Evolutionary conservation across 2,329 filamentous ascomycete genomes (phyloP), one percentile per base, ranked within the genome.

Genomic region (Lasiodiplodia sp.): DNA sequence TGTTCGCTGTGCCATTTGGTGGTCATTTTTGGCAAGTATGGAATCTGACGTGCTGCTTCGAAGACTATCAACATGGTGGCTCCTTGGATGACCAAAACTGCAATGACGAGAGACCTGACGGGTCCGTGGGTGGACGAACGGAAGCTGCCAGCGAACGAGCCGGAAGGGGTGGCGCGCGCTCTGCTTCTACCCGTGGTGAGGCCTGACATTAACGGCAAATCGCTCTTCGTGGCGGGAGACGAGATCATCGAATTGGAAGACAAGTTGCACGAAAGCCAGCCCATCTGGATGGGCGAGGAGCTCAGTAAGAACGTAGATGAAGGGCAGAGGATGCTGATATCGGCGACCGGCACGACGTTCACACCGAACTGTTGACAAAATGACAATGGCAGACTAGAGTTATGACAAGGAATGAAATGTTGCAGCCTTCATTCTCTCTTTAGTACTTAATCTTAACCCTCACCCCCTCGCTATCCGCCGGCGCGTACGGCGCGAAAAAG

Each of bases 201-300:
- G 70, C 71, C 65, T 28, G 72, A 65, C 51, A 60, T 63, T 5
- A 70, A 62, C 7, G 74, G 74, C 2, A 75, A 75, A 60, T 72
- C 73, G 8, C 66, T 75, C 5, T 75, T 72, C 66, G 72, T 75
- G 31, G 68, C 69, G 4, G 74, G 74, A 1, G 69, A 72, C 28
- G 55, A 75, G 49, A 71, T 72, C 3, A 71, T 72, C 34, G 73
- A 75, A 49, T 72, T 76, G 28, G 73, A 76, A 49, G 73, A 75
- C 38, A 70, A 66, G 16, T 69, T 77, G 38, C 71, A 73, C 38
- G 67, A 53, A 3, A 69, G 71, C 12, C 72, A 75, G 40, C 72
- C 74, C 3, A 68, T 72, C 31, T 75, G 74, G 74, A 71, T 75
- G 52, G 74, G 74, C 0, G 70, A 74, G 55, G 70, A 73, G 65